Conservation (phyloP, 345 rosid genomes). For the Carallia brachiata region DNA sequence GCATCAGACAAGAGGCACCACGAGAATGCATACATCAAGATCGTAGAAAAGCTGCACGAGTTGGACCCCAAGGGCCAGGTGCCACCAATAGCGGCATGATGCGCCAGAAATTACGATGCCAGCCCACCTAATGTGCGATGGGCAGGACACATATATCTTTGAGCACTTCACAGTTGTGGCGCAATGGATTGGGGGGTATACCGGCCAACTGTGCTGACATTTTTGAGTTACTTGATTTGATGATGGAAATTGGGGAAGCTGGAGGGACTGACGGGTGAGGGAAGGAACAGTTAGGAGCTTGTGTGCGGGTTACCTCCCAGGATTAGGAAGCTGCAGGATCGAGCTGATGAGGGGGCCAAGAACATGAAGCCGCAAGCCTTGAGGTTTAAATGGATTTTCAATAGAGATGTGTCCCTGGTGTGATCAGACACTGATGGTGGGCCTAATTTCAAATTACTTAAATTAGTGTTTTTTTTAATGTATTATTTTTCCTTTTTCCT, state of each 20-base stretch:
- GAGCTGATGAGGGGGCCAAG: constrained; percentile 53
- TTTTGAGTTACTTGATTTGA: constrained; percentile 47
- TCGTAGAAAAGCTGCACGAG: constrained; percentile 61
- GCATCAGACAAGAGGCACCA: constrained; percentile 77
- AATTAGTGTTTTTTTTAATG: neutral
- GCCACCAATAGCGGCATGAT: constrained; percentile 51
- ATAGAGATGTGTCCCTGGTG: constrained; percentile 36
- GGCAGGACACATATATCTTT: constrained; percentile 49
- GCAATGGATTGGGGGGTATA: constrained; percentile 62
- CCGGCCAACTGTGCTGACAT: constrained; percentile 70
- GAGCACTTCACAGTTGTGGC: constrained; percentile 63
- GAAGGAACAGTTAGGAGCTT: constrained; percentile 54
- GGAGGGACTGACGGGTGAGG: constrained; percentile 57
- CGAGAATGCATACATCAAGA: constrained; percentile 53
- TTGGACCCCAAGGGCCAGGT: constrained; percentile 53
- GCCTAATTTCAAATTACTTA: too few species aligned
- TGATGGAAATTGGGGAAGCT: constrained; percentile 65
- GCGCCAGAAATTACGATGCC: constrained; percentile 72
- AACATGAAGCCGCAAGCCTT: constrained; percentile 37
- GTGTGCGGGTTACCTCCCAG: constrained; percentile 52
- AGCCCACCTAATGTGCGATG: constrained; percentile 66
- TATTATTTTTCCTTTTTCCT: too few species aligned
- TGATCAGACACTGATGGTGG: neutral
- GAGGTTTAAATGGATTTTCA: constrained; percentile 66
- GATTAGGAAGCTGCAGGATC: constrained; percentile 58